phyloP scores from a whole-genome alignment of 805 yeast genomes.

The Suhomyces prunicola region DNA sequence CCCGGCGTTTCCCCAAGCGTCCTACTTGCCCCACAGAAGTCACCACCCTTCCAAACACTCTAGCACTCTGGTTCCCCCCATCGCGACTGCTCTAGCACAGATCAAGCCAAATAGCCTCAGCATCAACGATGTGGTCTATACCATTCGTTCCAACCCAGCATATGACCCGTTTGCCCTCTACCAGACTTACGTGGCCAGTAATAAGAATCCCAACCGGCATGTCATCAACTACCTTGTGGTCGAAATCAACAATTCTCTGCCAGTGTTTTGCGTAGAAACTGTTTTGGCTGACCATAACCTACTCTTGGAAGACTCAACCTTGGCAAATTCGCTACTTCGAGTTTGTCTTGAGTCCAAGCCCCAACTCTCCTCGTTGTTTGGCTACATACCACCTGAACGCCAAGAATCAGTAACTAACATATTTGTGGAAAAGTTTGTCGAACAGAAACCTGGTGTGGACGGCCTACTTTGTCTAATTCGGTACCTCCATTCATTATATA shows the following conservation, averaged over 20 bases:
- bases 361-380: not conserved
- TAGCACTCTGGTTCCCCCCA: not conserved
- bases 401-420: not conserved
- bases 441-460: not conserved
- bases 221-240: conserved; percentile 8
- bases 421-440: not conserved
- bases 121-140: conserved; percentile 8
- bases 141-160: conserved; percentile 2
- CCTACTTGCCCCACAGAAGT: not conserved
- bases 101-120: conserved; percentile 1
- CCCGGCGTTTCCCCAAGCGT: not conserved
- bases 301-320: conserved; percentile 6
- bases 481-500: not conserved
- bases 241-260: not conserved
- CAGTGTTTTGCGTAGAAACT: not conserved
- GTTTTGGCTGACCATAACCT: conserved; percentile 1
- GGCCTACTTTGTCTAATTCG: not conserved
- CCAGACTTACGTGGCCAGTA: conserved; percentile 6
- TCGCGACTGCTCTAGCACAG: not conserved
- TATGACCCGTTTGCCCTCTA: conserved; percentile 7
- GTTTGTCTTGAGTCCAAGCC: not conserved
- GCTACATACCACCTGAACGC: not conserved
- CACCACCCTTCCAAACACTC: too few relatives aligned
- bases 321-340: not conserved
- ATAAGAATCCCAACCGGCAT: conserved; percentile 8